These are phyloP conservation scores for Trichoderma koningiopsis DNA, from an alignment of 2,329 filamentous ascomycete genomes.

Conservation along the genomic window DNA sequence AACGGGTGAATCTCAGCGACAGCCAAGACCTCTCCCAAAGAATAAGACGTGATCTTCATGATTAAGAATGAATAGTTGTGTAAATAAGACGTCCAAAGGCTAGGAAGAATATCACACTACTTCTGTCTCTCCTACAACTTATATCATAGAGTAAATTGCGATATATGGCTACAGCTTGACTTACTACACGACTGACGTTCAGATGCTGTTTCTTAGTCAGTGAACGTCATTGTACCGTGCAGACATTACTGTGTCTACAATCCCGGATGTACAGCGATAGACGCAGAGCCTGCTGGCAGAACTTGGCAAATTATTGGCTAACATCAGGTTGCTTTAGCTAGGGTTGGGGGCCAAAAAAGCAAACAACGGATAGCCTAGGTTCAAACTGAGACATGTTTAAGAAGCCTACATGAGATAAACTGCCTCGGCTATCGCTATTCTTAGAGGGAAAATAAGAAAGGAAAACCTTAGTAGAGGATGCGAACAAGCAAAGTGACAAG, in stretches of 20 bases:
- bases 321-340: background rate
- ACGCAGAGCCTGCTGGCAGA: background rate
- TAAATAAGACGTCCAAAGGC: background rate
- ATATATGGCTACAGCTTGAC: background rate
- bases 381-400: background rate
- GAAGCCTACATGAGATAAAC: background rate
- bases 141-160: background rate
- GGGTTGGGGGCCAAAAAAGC: background rate
- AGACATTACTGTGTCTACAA: background rate
- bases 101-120: background rate
- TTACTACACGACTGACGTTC: background rate
- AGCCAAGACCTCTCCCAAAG: conserved; percentile 38
- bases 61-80: background rate
- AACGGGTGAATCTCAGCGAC: conserved; percentile 43
- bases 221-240: background rate
- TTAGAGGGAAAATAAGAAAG: background rate
- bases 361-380: background rate
- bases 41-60: conserved; percentile 28
- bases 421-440: background rate
- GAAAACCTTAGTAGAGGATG: background rate
- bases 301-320: background rate
- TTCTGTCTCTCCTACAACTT: background rate
- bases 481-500: background rate
- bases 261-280: too few species aligned
- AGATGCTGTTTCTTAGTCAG: background rate